Conservation (phyloP, 257 asterid species). For the Capsicum baccatum region DNA sequence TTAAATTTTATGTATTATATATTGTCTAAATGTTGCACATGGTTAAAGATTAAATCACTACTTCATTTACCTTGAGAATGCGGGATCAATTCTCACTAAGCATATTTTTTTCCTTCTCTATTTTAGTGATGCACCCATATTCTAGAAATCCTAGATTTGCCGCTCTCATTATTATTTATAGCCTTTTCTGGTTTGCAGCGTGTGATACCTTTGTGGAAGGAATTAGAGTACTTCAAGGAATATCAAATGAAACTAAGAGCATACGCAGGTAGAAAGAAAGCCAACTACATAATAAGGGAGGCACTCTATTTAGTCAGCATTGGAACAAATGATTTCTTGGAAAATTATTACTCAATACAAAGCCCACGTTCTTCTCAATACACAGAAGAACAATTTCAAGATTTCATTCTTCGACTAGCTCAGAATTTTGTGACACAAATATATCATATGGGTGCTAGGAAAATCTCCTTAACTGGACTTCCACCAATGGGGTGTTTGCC, state of each 20-base stretch:
- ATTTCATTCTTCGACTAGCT: constrained; percentile 47
- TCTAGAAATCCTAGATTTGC: no score
- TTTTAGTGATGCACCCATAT: no score
- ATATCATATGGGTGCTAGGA: constrained; percentile 69
- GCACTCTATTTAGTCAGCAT: constrained; percentile 76
- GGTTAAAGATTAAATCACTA: no score
- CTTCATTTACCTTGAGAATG: no score
- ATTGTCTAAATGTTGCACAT: no score
- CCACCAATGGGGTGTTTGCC: constrained; percentile 98
- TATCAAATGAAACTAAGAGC: constrained; percentile 58
- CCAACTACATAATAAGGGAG: constrained; percentile 50
- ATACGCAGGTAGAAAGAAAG: constrained; percentile 53
- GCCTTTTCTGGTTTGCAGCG: constrained; percentile 43
- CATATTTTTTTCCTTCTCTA: no score
- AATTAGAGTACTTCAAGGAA: constrained; percentile 77
- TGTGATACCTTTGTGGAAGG: constrained; percentile 91
- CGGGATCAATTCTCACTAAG: no score
- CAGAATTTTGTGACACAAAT: constrained; percentile 60
- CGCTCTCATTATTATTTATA: no score
- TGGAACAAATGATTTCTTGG: constrained; percentile 93
- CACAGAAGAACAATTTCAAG: constrained; percentile 68
- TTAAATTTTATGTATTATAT: no score
- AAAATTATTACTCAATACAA: constrained; percentile 77
- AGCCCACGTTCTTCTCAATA: constrained; percentile 47
- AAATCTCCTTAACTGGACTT: constrained; percentile 67